These are phyloP conservation scores for Saturnispora quitensis DNA, from an alignment of 805 yeast genomes.

Conservation along the genomic window DNA sequence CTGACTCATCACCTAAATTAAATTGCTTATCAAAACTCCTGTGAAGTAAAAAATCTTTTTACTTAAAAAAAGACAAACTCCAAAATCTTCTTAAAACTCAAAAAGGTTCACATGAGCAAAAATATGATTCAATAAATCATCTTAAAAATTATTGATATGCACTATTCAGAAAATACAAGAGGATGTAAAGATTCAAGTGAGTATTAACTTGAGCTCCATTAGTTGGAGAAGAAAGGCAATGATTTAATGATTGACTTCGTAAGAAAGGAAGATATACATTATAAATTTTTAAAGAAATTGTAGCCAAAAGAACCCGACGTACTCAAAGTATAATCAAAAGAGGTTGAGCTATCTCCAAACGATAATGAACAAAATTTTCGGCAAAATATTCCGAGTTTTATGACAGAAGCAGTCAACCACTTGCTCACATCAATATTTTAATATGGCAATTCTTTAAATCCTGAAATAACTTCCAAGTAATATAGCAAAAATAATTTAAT, in stretches of 20 bases:
- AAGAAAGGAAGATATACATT: conserved; percentile 14
- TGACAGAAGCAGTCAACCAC: too few relatives aligned
- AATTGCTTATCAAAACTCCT: neutral
- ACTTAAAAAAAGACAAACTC: neutral
- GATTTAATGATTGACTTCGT: conserved; percentile 1
- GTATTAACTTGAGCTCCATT: neutral
- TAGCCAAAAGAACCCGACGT: too few relatives aligned
- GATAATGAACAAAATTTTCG: too few relatives aligned
- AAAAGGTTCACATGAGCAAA: neutral
- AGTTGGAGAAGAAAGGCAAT: neutral
- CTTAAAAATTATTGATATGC: conserved; percentile 1
- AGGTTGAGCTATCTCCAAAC: too few relatives aligned
- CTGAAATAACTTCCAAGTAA: neutral
- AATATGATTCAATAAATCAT: neutral
- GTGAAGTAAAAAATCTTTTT: neutral
- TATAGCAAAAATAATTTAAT: neutral
- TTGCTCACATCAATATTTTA: neutral
- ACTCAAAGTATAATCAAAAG: too few relatives aligned
- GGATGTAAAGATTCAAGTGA: neutral
- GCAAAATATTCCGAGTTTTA: too few relatives aligned
- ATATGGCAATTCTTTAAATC: neutral
- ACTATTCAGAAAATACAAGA: neutral
- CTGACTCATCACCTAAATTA: too few relatives aligned
- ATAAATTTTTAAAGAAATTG: conserved; percentile 21
- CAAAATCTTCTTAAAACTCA: neutral